Evolutionary conservation across 768 basidiomycete genomes (phyloP).

Genomic region (Rhodotorula diobovata): DNA sequence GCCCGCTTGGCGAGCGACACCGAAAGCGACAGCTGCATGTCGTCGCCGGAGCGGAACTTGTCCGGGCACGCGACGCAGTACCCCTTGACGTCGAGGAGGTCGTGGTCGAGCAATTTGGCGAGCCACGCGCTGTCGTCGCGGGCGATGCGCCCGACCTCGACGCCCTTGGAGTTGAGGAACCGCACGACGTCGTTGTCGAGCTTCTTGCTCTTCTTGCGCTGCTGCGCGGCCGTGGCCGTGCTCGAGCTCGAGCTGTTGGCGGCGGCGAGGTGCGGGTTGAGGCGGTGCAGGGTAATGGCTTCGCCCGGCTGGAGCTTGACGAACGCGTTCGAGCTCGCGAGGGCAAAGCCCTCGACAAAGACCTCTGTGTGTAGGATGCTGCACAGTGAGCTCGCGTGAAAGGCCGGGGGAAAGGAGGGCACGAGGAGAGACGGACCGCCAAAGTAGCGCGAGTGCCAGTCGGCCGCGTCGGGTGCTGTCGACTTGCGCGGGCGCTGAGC

Average conservation of each 20-base stretch:
- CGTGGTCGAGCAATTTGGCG: constrained; percentile 64
- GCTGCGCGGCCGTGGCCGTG: not conserved
- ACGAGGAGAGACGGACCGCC: constrained; percentile 2
- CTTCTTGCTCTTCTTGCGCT: constrained; percentile 31
- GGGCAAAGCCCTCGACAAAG: constrained; percentile 11
- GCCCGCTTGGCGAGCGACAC: constrained; percentile 66
- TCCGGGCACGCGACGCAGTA: not conserved
- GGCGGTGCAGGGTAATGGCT: constrained; percentile 3
- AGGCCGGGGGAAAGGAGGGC: not conserved
- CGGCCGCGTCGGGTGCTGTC: not conserved
- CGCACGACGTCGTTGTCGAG: constrained; percentile 36
- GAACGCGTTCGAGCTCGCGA: constrained; percentile 3
- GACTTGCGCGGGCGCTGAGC: not conserved
- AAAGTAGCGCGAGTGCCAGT: constrained; percentile 11
- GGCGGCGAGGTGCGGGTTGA: not conserved
- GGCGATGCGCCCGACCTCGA: constrained; percentile 74
- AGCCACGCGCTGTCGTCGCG: constrained; percentile 69
- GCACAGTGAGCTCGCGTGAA: not conserved
- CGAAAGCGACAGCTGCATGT: constrained; percentile 70
- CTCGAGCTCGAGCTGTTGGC: constrained; percentile 3
- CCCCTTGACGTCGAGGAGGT: constrained; percentile 12
- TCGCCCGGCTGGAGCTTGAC: constrained; percentile 22
- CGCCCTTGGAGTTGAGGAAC: constrained; percentile 19
- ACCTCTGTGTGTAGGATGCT: not conserved
- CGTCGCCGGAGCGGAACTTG: constrained; percentile 51